Percentiles rank a stretch among this genome's conserved stretches.
phyloP scores from a whole-genome alignment of 345 rosid genomes.

The Draba incana region DNA sequence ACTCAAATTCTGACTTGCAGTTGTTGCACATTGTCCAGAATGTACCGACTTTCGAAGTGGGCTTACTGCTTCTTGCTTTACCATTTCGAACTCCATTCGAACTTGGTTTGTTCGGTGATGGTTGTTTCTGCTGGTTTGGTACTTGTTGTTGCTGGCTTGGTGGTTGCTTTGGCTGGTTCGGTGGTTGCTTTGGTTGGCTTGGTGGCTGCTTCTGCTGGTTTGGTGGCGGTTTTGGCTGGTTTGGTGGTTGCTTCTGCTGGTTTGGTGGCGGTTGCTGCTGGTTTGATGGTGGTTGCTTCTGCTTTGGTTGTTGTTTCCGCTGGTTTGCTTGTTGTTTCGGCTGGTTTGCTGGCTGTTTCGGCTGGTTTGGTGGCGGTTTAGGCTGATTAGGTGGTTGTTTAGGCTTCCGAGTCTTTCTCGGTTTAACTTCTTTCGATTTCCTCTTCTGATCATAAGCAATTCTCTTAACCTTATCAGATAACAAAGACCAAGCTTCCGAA shows the following conservation, averaged over 20 bases:
- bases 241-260: not conserved
- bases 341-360: not conserved
- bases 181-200: not conserved
- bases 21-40: constrained; percentile 82
- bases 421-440: constrained; percentile 45
- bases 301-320: not conserved
- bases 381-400: constrained; percentile 2
- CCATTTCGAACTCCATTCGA: constrained; percentile 21
- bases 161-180: not conserved
- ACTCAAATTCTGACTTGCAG: constrained; percentile 72
- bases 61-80: constrained; percentile 38
- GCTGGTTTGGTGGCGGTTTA: not conserved
- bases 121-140: constrained; percentile 8
- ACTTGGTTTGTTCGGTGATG: constrained; percentile 10
- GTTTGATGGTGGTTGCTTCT: not conserved
- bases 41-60: constrained; percentile 45
- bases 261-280: not conserved
- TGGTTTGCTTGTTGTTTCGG: not conserved
- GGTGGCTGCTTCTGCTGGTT: not conserved
- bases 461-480: constrained; percentile 76
- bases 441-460: constrained; percentile 66
- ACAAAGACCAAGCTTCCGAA: constrained; percentile 70
- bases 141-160: not conserved
- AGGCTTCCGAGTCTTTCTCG: constrained; percentile 41
- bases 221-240: not conserved